These are phyloP conservation scores for Rhizopogon roseolus DNA, from an alignment of 768 basidiomycete genomes.

Conservation along the genomic window DNA sequence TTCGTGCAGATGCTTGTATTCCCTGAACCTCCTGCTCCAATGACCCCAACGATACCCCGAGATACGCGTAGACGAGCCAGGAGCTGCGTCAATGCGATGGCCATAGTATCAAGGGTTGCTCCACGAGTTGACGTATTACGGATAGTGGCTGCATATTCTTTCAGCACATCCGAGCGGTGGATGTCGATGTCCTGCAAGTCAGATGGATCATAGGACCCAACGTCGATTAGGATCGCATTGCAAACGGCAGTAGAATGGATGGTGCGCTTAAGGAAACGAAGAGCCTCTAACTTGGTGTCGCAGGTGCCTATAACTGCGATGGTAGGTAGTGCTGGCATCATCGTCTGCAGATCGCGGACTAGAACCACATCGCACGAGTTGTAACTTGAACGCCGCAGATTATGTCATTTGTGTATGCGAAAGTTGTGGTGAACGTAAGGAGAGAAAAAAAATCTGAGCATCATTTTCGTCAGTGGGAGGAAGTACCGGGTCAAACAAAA, in stretches of 20 bases:
- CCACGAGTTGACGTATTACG: constrained; percentile 7
- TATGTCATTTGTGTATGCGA: constrained; percentile 14
- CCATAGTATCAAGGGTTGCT: constrained; percentile 12
- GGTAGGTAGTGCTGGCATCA: constrained; percentile 6
- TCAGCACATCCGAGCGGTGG: constrained; percentile 14
- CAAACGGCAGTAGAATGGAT: constrained; percentile 11
- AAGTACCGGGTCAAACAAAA: no score
- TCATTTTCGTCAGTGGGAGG: no score
- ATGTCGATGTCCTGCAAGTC: constrained; percentile 15
- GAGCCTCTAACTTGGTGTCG: constrained; percentile 21
- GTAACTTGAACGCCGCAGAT: constrained; percentile 1
- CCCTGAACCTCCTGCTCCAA: constrained; percentile 19
- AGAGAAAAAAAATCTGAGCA: no score
- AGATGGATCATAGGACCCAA: constrained; percentile 14
- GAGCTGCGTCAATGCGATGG: constrained; percentile 12
- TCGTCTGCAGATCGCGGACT: neutral
- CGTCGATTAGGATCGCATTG: constrained; percentile 23
- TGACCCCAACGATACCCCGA: constrained; percentile 14
- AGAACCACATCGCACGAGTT: neutral
- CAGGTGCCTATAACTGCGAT: constrained; percentile 24
- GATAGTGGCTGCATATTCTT: neutral
- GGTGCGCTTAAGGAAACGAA: constrained; percentile 16
- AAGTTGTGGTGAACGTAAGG: neutral
- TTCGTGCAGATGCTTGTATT: constrained; percentile 19
- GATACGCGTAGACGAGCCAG: constrained; percentile 10